Evolutionary conservation across 2,329 filamentous ascomycete genomes (phyloP).

Genomic region (Pestalotiopsis sp.): DNA sequence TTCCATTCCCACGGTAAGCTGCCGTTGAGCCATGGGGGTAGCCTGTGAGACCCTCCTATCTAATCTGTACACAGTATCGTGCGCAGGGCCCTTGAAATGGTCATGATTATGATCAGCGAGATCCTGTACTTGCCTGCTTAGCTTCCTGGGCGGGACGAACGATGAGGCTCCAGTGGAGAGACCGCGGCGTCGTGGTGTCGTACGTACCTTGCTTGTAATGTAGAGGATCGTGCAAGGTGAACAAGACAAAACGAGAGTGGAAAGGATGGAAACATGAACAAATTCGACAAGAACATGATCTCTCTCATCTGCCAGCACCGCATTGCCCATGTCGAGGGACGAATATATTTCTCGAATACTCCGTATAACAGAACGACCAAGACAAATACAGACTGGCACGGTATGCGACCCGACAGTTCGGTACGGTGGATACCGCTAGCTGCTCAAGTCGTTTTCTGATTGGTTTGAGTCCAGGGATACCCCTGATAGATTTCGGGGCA

Average conservation of each 20-base stretch:
- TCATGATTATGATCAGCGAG: background rate
- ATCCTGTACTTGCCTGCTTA: background rate
- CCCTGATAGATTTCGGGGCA: background rate
- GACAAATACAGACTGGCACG: background rate
- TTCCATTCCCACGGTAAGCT: background rate
- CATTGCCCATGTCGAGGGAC: background rate
- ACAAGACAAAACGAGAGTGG: too few relatives aligned
- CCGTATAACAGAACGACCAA: background rate
- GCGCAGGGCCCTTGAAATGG: background rate
- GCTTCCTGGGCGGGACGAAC: background rate
- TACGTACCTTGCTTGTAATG: too few relatives aligned
- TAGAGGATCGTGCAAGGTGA: too few relatives aligned
- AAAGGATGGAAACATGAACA: background rate
- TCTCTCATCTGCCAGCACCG: background rate
- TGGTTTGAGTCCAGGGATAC: background rate
- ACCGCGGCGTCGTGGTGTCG: background rate
- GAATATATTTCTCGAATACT: background rate
- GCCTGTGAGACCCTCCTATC: background rate
- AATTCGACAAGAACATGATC: background rate
- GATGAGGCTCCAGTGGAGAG: background rate
- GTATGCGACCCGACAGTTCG: constrained; percentile 1
- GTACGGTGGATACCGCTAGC: background rate
- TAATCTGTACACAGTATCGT: background rate
- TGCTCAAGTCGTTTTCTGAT: background rate
- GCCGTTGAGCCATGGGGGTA: background rate